Percentiles rank a stretch among this genome's conserved stretches.
Conservation (phyloP, 75 land plant species). For the Selaginella tamariscina region DNA sequence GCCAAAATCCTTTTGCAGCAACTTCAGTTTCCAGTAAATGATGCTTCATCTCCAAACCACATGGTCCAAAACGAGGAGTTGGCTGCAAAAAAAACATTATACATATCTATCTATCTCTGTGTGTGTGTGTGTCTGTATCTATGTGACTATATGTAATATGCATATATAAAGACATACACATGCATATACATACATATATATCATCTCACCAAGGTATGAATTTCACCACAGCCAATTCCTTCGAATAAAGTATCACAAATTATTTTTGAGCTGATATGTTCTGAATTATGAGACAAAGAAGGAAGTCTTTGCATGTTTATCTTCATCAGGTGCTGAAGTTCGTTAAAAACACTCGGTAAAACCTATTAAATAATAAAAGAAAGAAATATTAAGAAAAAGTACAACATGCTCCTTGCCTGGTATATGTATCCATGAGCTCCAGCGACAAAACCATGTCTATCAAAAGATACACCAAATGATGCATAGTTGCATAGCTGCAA, state of each 20-base stretch:
- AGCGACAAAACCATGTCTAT: not conserved
- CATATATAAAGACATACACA: too few species aligned
- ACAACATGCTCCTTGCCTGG: not conserved
- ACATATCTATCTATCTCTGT: too few species aligned
- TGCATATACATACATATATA: too few species aligned
- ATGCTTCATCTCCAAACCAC: not conserved
- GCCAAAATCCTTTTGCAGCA: not conserved
- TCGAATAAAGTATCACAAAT: not conserved
- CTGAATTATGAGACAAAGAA: too few species aligned
- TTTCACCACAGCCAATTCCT: not conserved
- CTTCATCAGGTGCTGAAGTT: not conserved
- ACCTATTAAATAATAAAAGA: too few species aligned
- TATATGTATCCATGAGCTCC: not conserved
- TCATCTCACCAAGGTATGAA: too few species aligned
- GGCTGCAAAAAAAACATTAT: too few species aligned
- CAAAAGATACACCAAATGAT: not conserved
- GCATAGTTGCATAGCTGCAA: not conserved
- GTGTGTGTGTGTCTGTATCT: too few species aligned
- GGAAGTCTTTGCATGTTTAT: not conserved
- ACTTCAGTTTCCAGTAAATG: not conserved
- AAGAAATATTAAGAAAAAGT: too few species aligned
- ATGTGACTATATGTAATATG: too few species aligned
- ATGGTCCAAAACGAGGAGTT: not conserved
- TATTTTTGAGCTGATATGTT: not conserved
- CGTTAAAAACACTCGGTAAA: not conserved